These are phyloP conservation scores for Oryza brachyantha DNA, from an alignment of 176 grass and related monocot genomes.

Conservation along the genomic window DNA sequence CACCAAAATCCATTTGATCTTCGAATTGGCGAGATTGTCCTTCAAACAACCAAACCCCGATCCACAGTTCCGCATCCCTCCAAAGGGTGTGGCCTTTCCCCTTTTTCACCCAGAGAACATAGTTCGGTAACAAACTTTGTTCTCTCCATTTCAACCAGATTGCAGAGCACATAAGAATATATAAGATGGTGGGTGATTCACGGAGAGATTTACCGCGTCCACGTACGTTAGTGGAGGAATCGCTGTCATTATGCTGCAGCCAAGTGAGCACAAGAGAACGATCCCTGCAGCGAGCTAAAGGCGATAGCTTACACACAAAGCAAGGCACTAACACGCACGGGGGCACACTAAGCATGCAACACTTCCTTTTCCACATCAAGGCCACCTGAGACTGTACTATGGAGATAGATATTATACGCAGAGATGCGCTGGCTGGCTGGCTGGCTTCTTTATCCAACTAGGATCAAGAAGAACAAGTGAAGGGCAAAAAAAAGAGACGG, in stretches of 20 bases:
- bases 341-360: not conserved
- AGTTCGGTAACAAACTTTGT: not conserved
- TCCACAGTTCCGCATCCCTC: not conserved
- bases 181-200: too few species aligned
- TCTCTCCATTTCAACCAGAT: not conserved
- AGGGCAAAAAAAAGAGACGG: not conserved
- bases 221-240: not conserved
- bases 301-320: slow-evolving; percentile 19
- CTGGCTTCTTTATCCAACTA: slow-evolving; percentile 44
- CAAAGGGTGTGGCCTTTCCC: not conserved
- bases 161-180: not conserved
- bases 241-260: not conserved
- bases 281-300: not conserved
- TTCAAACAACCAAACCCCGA: not conserved
- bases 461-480: slow-evolving; percentile 10
- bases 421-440: not conserved
- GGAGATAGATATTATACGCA: slow-evolving; percentile 8
- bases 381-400: slow-evolving; percentile 12
- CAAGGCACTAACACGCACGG: not conserved
- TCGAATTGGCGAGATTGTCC: not conserved
- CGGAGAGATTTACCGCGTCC: not conserved
- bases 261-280: not conserved
- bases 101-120: not conserved
- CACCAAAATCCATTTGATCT: not conserved
- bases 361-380: slow-evolving; percentile 25